Conservation (phyloP, 768 basidiomycete genomes). For the Lactarius pseudohatsudake region DNA sequence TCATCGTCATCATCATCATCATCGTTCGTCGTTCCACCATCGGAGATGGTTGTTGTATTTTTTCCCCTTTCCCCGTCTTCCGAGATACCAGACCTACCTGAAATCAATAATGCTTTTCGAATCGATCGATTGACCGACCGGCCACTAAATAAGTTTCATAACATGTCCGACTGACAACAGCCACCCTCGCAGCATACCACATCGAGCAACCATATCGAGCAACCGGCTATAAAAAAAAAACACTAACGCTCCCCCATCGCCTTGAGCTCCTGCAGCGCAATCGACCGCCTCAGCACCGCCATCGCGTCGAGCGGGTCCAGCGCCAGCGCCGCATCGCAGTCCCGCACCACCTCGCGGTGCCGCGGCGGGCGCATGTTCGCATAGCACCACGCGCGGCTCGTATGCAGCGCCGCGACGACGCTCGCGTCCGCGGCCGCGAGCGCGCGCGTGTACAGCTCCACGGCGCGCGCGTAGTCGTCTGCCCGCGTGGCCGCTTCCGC, state of each 20-base stretch:
- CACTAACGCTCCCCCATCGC: slow-evolving; percentile 30
- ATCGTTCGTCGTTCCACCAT: too few relatives aligned
- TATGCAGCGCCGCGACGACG: slow-evolving; percentile 56
- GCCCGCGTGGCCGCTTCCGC: slow-evolving; percentile 69
- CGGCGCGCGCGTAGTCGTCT: slow-evolving; percentile 55
- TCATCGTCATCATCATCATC: too few relatives aligned
- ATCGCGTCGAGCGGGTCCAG: slow-evolving; percentile 86
- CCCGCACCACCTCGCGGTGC: slow-evolving; percentile 75
- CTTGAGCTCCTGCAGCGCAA: slow-evolving; percentile 60
- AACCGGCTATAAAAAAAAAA: neutral
- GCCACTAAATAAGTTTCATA: too few relatives aligned
- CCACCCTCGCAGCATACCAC: too few relatives aligned
- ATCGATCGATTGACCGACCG: too few relatives aligned
- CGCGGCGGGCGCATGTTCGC: slow-evolving; percentile 86
- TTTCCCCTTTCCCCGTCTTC: too few relatives aligned
- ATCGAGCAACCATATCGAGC: too few relatives aligned
- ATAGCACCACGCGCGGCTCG: slow-evolving; percentile 96
- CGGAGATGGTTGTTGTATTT: too few relatives aligned
- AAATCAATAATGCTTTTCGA: too few relatives aligned
- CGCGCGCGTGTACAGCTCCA: slow-evolving; percentile 67
- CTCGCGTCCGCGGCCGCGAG: slow-evolving; percentile 64
- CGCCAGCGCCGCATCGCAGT: slow-evolving; percentile 85
- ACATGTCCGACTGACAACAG: too few relatives aligned
- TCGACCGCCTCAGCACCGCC: slow-evolving; percentile 84
- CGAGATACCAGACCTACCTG: too few relatives aligned